These are phyloP conservation scores for Komagataella mondaviorum DNA, from an alignment of 805 yeast species.

Conservation along the genomic window DNA sequence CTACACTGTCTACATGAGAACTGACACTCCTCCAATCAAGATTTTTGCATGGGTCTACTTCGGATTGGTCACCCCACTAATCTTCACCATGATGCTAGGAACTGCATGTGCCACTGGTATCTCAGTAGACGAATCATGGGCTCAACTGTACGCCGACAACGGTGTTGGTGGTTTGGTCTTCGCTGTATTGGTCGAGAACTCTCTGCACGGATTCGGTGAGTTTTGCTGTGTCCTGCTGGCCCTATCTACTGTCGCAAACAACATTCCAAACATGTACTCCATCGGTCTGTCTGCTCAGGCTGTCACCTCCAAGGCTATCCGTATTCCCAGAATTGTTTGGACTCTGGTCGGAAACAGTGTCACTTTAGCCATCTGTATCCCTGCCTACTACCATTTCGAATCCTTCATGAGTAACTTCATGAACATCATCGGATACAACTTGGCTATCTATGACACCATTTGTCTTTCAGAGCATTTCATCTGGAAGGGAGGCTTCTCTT, in stretches of 20 bases:
- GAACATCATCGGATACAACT: constrained; percentile 85
- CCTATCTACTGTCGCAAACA: constrained; percentile 79
- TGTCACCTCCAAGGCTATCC: constrained; percentile 59
- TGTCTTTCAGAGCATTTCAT: constrained; percentile 73
- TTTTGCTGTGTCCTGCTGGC: constrained; percentile 80
- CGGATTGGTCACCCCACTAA: constrained; percentile 58
- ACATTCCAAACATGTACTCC: constrained; percentile 90
- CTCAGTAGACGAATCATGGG: constrained; percentile 29
- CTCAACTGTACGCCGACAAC: constrained; percentile 32
- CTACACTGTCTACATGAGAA: constrained; percentile 79
- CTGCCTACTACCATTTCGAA: constrained; percentile 68
- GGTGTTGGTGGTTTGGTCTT: constrained; percentile 76
- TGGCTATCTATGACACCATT: constrained; percentile 73
- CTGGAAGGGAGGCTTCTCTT: constrained; percentile 48
- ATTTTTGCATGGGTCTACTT: constrained; percentile 49
- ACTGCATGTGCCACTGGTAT: constrained; percentile 76
- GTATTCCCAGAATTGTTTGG: constrained; percentile 78
- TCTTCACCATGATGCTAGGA: constrained; percentile 68
- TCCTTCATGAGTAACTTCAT: constrained; percentile 72
- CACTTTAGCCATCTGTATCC: constrained; percentile 78
- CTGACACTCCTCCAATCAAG: constrained; percentile 40
- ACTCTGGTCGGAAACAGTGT: constrained; percentile 61
- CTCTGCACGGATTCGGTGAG: constrained; percentile 81
- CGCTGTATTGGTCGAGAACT: constrained; percentile 63
- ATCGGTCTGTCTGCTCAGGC: constrained; percentile 81